A percentile compares a stretch with the other conserved stretches of the same genome.
Evolutionary conservation across 805 yeast species (phyloP).

Genomic region (Wickerhamomyces rabaulensis): DNA sequence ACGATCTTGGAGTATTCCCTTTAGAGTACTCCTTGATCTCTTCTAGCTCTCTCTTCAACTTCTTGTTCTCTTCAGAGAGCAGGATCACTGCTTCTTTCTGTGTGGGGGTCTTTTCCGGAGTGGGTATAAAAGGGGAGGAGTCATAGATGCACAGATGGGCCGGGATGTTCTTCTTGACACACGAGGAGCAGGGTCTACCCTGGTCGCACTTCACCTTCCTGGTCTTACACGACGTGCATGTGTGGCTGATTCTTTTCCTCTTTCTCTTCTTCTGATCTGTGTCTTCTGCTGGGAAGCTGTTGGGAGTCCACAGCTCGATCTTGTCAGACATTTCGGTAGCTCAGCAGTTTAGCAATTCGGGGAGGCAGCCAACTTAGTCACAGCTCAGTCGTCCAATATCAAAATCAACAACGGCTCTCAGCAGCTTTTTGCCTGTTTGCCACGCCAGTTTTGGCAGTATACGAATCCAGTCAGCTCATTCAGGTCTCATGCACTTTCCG

Average conservation of each 20-base stretch:
- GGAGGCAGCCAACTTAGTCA: too few species aligned
- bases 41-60: slow-evolving; percentile 13
- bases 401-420: too few species aligned
- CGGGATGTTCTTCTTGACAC: slow-evolving; percentile 19
- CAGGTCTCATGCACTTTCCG: too few species aligned
- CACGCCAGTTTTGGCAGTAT: too few species aligned
- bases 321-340: background rate
- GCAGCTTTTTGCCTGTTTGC: too few species aligned
- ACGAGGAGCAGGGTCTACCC: slow-evolving; percentile 20
- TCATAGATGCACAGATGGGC: slow-evolving; percentile 22
- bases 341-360: too few species aligned
- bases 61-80: slow-evolving; percentile 15
- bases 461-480: too few species aligned
- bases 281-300: background rate
- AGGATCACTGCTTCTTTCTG: slow-evolving; percentile 9
- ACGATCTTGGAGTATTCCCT: background rate
- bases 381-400: too few species aligned
- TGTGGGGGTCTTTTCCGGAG: slow-evolving; percentile 13
- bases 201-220: slow-evolving; percentile 24
- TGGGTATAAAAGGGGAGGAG: slow-evolving; percentile 25
- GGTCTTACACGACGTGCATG: slow-evolving; percentile 20
- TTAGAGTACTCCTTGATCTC: slow-evolving; percentile 2
- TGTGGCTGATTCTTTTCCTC: slow-evolving; percentile 12
- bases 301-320: background rate
- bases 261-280: slow-evolving; percentile 5